Base-by-base conservation (phyloP, 176 grass and related monocot species). In the Bolboschoenus planiculmis region DNA sequence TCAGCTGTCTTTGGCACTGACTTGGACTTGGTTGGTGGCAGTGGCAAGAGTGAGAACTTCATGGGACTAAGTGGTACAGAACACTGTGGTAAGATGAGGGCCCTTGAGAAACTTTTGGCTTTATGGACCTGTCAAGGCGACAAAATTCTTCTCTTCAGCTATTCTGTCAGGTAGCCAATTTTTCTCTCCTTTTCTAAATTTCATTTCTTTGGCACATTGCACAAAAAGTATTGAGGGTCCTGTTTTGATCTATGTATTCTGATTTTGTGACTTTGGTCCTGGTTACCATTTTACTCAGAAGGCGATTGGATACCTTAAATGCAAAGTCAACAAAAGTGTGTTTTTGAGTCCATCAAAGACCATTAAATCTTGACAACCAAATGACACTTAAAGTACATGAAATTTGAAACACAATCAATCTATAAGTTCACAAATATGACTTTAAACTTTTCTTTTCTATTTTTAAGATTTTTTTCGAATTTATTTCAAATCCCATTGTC, bases 111-210 rank as follows among this genome's bases (percentile, higher is more conserved):
- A 81, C 81, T 97, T 65, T 72, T 97, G 54, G 85, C 87, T 70
- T 18, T 90, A 48, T 97, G 95, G 95, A 88, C 83, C 64, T 73
- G 83, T 18, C 87, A 92, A 54, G 92, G 95, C 35, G 95, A 97
- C 79, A 94, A 94, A 83, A 93, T 93, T 88, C 95, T 97, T 85
- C 85, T 97, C 56, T 97, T 97, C 87, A 97, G 95, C 82, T 94
- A 94, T 81, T 97, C 95, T 85, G 95, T 97, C 88, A 94, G 95
- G 95, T 97, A 58, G 48, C 14, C 26, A 29, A 42, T 43, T 24
- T 71, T 43, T 3, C 7, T 47, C 18, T 74, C 20, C 23, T 74
- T 30, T 48, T 27, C 29, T 7, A 50, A 30, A 18, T 30, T 4
- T 48, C 23, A n/a, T 48, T 50, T 50, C 13, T 50, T 35, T 2